phyloP scores from a whole-genome alignment of 129 eudicot species.

The Arctium lappa region DNA sequence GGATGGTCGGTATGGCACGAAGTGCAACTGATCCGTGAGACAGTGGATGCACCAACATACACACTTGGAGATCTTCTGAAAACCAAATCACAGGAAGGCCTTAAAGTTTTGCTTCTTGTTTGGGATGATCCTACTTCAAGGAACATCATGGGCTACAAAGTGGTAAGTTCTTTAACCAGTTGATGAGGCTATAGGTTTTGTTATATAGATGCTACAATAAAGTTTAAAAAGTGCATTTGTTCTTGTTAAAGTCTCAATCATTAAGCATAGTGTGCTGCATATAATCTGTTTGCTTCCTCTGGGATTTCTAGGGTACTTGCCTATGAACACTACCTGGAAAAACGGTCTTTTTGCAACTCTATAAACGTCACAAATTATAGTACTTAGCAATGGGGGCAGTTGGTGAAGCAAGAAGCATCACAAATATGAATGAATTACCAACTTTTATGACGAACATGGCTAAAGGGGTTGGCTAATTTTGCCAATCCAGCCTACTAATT shows the following conservation, averaged over 20 bases:
- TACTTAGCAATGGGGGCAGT: neutral
- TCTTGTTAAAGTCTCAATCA: neutral
- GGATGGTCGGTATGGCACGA: slow-evolving; percentile 99
- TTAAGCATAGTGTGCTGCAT: neutral
- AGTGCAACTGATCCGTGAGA: slow-evolving; percentile 71
- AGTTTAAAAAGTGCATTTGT: neutral
- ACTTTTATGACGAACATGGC: neutral
- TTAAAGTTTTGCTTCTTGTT: slow-evolving; percentile 85
- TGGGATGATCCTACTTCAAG: slow-evolving; percentile 99
- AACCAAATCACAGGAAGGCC: slow-evolving; percentile 88
- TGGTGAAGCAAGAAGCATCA: neutral
- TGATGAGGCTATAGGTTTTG: neutral
- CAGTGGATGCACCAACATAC: slow-evolving; percentile 29
- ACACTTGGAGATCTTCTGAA: slow-evolving; percentile 88
- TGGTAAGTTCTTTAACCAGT: slow-evolving; percentile 37
- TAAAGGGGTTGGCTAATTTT: neutral
- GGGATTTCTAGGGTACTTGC: neutral
- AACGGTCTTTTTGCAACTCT: neutral
- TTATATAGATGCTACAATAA: neutral
- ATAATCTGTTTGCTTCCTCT: neutral
- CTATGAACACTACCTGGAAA: neutral
- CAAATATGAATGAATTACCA: neutral
- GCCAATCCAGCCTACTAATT: neutral
- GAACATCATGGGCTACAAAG: slow-evolving; percentile 86
- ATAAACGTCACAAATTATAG: neutral